Evolutionary conservation across 352 stramenopile species (phyloP), one percentile per base, ranked within the genome.

Genomic region (Phytophthora kernoviae): DNA sequence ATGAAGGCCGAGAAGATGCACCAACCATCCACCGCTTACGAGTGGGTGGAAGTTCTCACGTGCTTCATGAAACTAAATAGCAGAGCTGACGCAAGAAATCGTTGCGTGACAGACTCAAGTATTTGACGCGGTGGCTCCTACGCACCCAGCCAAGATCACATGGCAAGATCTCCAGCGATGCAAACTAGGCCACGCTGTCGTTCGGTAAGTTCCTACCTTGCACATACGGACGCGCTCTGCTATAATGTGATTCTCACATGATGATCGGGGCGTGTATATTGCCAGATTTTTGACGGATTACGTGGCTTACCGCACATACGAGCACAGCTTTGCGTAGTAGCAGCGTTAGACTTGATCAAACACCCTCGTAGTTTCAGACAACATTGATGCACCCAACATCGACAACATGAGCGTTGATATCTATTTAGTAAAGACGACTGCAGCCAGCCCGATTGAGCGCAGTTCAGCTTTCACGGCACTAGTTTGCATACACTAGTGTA

Each of bases 151-250:
- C 17, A 73, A 68, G 6, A 88, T 91, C 46, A 83, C 77, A 2
- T 89, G 70, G 79, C 68, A 68, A 24, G 81, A 91, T 56, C 63
- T 89, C 24, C 69, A 70, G n/a, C 58, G 61, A 5, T 87, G 77
- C 56, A 71, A 73, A 18, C 68, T 87, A 8, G 77, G 75, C 4
- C 79, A 82, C 54, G 24, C 72, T 10, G 70, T 89, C 2, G 75
- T 84, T 48, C 70, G 80, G 45, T 81, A 33, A 43, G 43, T 11
- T 18, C 21, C 33, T 17, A 39, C 14, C 11, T 12, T 6, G 24
- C 6, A 6, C 24, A 30, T 30, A 30, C 24, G 3, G n/a, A 30
- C 24, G 6, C 3, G 24, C 24, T 30, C 6, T 30, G 24, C n/a
- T n/a, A n/a, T n/a, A n/a, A 17, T 3, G 5, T 14, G 21, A 49